Conservation (phyloP, 805 yeast species). For the Cyberlindnera nakhonratchasimensis region DNA sequence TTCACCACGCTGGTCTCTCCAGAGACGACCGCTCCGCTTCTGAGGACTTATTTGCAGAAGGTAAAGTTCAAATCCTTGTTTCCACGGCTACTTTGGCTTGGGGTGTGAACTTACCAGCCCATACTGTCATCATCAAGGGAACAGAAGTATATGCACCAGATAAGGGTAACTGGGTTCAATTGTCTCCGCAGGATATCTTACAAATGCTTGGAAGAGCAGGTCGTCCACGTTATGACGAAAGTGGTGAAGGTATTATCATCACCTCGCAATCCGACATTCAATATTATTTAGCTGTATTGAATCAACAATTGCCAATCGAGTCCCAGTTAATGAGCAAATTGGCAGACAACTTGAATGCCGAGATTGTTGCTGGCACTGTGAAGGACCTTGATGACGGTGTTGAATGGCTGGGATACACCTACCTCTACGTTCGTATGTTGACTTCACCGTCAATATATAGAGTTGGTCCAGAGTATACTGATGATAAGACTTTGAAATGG, state of each 20-base stretch:
- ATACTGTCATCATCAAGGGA: constrained; percentile 89
- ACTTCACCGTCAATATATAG: constrained; percentile 70
- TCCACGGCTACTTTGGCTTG: constrained; percentile 94
- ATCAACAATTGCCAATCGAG: constrained; percentile 90
- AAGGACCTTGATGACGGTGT: constrained; percentile 60
- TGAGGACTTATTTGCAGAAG: constrained; percentile 87
- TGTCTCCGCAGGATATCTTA: constrained; percentile 91
- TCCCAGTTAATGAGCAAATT: constrained; percentile 72
- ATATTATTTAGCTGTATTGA: constrained; percentile 84
- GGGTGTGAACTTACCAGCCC: constrained; percentile 97
- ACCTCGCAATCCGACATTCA: constrained; percentile 84
- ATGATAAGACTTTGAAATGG: constrained; percentile 45
- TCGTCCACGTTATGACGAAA: constrained; percentile 87
- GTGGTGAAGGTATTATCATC: constrained; percentile 92
- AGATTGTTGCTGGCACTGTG: constrained; percentile 71
- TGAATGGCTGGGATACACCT: constrained; percentile 77
- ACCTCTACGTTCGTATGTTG: constrained; percentile 75
- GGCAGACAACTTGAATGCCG: constrained; percentile 82
- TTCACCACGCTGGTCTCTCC: constrained; percentile 88
- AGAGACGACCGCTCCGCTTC: constrained; percentile 70
- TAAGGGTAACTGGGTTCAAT: constrained; percentile 80
- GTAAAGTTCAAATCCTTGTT: constrained; percentile 76
- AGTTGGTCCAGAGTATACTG: constrained; percentile 61
- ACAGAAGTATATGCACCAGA: constrained; percentile 93
- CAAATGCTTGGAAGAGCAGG: constrained; percentile 99